Conservation (phyloP, 805 yeast genomes). For the Wickerhamiella vanderwaltii region DNA sequence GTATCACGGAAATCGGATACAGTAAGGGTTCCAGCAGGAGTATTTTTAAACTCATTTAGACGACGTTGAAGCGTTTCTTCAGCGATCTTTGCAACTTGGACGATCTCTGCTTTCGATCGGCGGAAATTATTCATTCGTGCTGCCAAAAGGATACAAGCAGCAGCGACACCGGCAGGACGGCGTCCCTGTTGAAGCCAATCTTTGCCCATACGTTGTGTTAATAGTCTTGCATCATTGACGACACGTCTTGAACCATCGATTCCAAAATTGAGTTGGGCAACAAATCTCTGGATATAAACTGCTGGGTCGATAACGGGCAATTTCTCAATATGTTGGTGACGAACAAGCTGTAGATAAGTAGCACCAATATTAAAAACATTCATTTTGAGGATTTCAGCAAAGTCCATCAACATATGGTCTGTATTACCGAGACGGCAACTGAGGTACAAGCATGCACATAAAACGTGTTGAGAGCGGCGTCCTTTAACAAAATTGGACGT, state of each 20-base stretch:
- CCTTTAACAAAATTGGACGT: conserved; percentile 91
- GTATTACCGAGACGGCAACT: conserved; percentile 89
- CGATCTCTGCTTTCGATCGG: conserved; percentile 85
- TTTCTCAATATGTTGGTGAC: conserved; percentile 59
- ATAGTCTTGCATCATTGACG: conserved; percentile 70
- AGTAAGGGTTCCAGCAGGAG: conserved; percentile 61
- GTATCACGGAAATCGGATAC: conserved; percentile 57
- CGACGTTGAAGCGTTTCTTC: conserved; percentile 87
- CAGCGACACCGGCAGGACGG: conserved; percentile 97
- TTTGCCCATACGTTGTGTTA: conserved; percentile 81
- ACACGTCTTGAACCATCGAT: conserved; percentile 49
- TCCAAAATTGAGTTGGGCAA: conserved; percentile 76
- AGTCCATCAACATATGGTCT: conserved; percentile 92
- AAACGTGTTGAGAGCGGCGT: conserved; percentile 87
- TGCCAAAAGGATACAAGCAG: conserved; percentile 86
- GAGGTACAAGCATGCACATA: conserved; percentile 86
- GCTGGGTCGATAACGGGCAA: conserved; percentile 92
- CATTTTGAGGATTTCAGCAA: conserved; percentile 77
- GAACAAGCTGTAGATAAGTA: conserved; percentile 86
- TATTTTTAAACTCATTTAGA: conserved; percentile 71
- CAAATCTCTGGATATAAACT: conserved; percentile 84
- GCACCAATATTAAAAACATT: conserved; percentile 94
- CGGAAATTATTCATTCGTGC: conserved; percentile 94
- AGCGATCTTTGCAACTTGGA: conserved; percentile 89
- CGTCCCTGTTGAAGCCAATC: conserved; percentile 97